Evolutionary conservation across 257 asterid species (phyloP), one percentile per base, ranked within the genome.

Genomic region (Solanum etuberosum): DNA sequence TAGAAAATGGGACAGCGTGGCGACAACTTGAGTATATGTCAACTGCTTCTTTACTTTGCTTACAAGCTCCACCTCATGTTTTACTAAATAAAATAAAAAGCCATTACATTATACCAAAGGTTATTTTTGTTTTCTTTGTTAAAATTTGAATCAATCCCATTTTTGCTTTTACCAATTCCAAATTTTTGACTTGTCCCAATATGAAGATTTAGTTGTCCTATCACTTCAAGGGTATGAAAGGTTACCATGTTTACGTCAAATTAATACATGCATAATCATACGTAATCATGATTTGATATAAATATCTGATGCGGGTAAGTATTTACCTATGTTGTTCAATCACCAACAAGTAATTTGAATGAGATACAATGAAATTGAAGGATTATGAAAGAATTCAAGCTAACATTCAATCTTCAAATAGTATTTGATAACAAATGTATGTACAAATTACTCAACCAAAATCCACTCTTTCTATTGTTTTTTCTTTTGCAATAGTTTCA

Each of bases 231-330:
- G 18, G 65, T 25, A 43, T 27, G 65, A 42, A 46, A 43, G 65
- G 84, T 27, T 78, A 43, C 0, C 0, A 6, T 16, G 2, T 34
- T 34, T 20, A 72, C 1, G 9, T 9, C 48, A 72, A 20, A 34
- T 9, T 4, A 20, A 34, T 34, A 70, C 2, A 31, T 16, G 4
- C 5, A 7, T 70, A 11, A 10, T 63, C 1, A 63, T 0, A 59
- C 0, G 0, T 8, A 61, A n/a, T 0, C 4, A 61, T 68, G 0
- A 29, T 7, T 68, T 29, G 12, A 0, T 3, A 7, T 29, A 15
- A 68, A 29, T 29, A 13, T 10, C 5, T 13, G 0, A 0, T 27
- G 10, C 0, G 5, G 13, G 9, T 65, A 31, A 65, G 8, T 63
- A 63, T 63, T 63, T 25, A 5, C 16, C 0, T 5, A 1, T 31